Base-by-base conservation (phyloP, 495 filamentous ascomycete genomes). In the Clavariopsis aquatica region DNA sequence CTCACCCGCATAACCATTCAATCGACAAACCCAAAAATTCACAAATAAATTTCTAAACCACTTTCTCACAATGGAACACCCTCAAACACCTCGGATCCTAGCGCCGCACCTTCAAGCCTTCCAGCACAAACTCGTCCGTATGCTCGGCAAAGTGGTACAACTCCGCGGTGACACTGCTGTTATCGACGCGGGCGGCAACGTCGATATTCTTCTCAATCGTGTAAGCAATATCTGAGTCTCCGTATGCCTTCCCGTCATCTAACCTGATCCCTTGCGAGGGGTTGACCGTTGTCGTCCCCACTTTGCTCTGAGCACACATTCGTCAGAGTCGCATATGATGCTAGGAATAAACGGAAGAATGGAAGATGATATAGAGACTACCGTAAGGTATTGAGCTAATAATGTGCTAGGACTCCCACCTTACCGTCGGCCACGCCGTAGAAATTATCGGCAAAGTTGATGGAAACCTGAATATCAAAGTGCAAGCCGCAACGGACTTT, bases 401-500 rank as follows among this genome's bases (percentile, higher is more conserved):
- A 34, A 12, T 34, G 31, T 6, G 5, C 6, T 51, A 92, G 82
- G 93, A 96, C 65, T 83, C 84, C 31, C 90, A 96, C 74, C 78
- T 98, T 41, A 80, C 84, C 53, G 81, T 90, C 73, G 87, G 89
- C 54, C 91, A 90, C 74, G 84, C 89, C 47, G 87, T 89, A 19
- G 95, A 98, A 77, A 78, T 98, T 62, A 87, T 98, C 45, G 95
- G 92, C 56, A 97, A 94, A 76, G 93, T 98, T 58, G 87, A 92
- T 66, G 79, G 80, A 67, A 92, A 95, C 70, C 77, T 94, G 43
- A 85, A 83, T 17, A 75, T 98, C 49, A 88, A 87, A 69, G 87
- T 91, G 41, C 78, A 95, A 49, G 88, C 80, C 47, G 85, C 87
- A 13, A 84, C 83, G 55, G 93, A 98, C 76, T 89, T 95, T 75